Base-by-base conservation (phyloP, 805 yeast species). In the Metschnikowia santaceciliae region DNA sequence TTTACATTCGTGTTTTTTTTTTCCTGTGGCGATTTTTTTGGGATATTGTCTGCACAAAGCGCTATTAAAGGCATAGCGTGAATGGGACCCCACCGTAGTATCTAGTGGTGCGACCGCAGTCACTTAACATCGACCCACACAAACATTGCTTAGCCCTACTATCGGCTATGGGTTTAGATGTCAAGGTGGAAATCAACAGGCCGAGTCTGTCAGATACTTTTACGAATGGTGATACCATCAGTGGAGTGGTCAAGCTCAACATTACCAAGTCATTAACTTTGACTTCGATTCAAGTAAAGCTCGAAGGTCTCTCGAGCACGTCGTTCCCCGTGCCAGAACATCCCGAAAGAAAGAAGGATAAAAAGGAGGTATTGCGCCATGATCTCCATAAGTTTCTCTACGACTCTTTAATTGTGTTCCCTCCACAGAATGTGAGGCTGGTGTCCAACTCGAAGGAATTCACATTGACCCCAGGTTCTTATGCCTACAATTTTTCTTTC, bases 381-480 rank as follows among this genome's bases (percentile, higher is more conserved):
- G 80, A 76, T 55, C 60, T 61, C 6, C 84, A 80, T 58, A 72
- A 72, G 50, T 63, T 80, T 8, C 65, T 80, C 19, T 80, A 79
- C 55, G 81, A 79, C 48, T 72, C 80, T 1, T 50, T 58, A 26
- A 70, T 79, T 0, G 78, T 80, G 23, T 80, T 80, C 50, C 84
- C 84, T 1, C 80, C 84, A 0, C 70, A 68, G 13, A 76, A 79
- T 47, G 71, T 79, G 11, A 62, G 80, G 20, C 61, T 66, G 43
- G 79, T 76, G 1, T 68, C 78, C 26, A 65, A 59, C 38, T 67
- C 75, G 8, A 70, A 71, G 51, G 80, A 72, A 52, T 75, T 75
- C 53, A 75, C 79, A 0, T 62, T 80, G 51, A 63, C 75, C 3
- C 80, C 83, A 0, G 84, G 84, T 0, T 71, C 68, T 26, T 80